A percentile compares a stretch with the other conserved stretches of the same genome.
Conservation (phyloP, 148 eudicot species). For the Rhododendron ovatum region DNA sequence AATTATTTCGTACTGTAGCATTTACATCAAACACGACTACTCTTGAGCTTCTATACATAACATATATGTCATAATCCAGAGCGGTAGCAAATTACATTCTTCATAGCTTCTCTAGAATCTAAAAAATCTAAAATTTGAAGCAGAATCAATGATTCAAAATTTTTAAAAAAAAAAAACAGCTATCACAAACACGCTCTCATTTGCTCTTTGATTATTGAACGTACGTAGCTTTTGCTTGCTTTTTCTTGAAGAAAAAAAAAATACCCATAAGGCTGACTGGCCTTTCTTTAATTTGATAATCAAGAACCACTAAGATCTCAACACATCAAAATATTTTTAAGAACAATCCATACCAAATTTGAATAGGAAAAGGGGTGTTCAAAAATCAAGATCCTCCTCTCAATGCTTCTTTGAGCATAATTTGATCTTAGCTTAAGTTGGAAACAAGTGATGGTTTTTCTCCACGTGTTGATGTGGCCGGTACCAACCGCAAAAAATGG, state of each 20-base stretch:
- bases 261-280: background rate
- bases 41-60: too few relatives aligned
- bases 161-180: too few relatives aligned
- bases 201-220: too few relatives aligned
- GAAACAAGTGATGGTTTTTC: background rate
- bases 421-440: conserved; percentile 1
- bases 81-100: too few relatives aligned
- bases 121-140: too few relatives aligned
- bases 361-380: background rate
- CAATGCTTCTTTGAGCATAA: background rate
- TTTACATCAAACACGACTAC: too few relatives aligned
- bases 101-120: too few relatives aligned
- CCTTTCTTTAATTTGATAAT: background rate
- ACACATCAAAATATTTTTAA: background rate
- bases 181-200: too few relatives aligned
- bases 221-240: background rate
- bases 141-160: too few relatives aligned
- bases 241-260: too few relatives aligned
- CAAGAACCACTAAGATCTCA: background rate
- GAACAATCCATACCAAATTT: background rate
- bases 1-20: too few relatives aligned
- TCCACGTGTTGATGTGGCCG: conserved; percentile 6
- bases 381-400: background rate
- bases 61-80: too few relatives aligned
- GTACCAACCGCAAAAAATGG: background rate